phyloP scores from a whole-genome alignment of 345 rosid genomes.

The Gossypium australe region DNA sequence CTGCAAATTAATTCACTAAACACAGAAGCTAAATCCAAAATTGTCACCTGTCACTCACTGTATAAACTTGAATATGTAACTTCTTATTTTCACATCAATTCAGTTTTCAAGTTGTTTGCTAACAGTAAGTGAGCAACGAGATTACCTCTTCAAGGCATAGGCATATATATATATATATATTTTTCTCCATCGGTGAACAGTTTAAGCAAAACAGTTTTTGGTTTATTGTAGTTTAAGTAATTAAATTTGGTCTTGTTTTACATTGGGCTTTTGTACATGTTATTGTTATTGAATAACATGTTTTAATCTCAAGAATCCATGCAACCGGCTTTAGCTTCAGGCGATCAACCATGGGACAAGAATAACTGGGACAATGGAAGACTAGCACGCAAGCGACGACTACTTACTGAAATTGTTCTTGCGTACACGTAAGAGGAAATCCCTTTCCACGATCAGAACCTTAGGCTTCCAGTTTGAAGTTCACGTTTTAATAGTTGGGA shows the following conservation, averaged over 20 bases:
- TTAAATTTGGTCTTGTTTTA: neutral
- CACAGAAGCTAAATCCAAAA: neutral
- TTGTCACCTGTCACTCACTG: neutral
- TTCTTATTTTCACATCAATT: neutral
- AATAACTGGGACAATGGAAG: neutral
- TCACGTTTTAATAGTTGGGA: neutral
- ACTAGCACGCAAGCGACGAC: neutral
- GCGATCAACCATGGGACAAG: neutral
- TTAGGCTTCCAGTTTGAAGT: neutral
- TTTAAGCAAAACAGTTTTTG: slow-evolving; percentile 28
- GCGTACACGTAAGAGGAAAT: neutral
- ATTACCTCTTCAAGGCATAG: neutral
- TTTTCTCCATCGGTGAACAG: too few species aligned
- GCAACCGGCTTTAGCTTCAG: neutral
- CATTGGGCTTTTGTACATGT: neutral
- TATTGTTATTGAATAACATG: neutral
- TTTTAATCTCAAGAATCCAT: neutral
- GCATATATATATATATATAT: neutral
- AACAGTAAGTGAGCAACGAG: neutral
- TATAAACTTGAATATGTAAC: neutral
- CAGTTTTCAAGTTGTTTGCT: neutral
- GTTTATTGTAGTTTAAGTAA: neutral
- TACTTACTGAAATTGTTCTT: neutral
- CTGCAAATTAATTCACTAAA: neutral
- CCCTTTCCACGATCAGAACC: neutral